Percentiles rank a stretch among this genome's conserved stretches.
Evolutionary conservation across 768 basidiomycete species (phyloP).

Genomic region (Collybia sordida): DNA sequence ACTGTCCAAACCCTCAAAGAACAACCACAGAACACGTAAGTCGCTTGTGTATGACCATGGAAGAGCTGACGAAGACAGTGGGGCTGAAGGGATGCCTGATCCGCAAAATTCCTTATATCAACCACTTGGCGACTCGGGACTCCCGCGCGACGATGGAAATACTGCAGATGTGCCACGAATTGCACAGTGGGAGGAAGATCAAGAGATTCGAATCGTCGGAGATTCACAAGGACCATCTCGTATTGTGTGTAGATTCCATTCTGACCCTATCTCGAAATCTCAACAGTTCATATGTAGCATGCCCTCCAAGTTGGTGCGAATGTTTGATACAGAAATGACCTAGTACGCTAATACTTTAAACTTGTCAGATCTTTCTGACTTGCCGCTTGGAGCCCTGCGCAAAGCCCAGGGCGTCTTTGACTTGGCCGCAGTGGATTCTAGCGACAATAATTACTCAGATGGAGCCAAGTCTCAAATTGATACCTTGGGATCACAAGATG

Average conservation of each 20-base stretch:
- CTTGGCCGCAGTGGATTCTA: constrained; percentile 33
- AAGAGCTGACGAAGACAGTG: too few species aligned
- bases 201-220: constrained; percentile 18
- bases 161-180: background rate
- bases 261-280: background rate
- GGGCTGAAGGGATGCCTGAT: too few species aligned
- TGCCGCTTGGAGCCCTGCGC: constrained; percentile 65
- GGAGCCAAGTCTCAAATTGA: background rate
- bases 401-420: constrained; percentile 59
- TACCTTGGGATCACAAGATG: too few species aligned
- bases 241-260: background rate
- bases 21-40: too few species aligned
- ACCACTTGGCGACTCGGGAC: too few species aligned
- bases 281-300: background rate
- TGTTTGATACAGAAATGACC: background rate
- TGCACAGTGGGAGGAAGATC: constrained; percentile 2
- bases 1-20: too few species aligned
- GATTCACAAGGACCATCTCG: background rate
- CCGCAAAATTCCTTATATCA: too few species aligned
- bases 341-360: background rate
- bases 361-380: constrained; percentile 48
- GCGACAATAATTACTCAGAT: constrained; percentile 17
- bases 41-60: too few species aligned
- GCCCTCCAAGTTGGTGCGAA: background rate
- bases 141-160: background rate